Evolutionary conservation across 2,329 filamentous ascomycete species (phyloP), one percentile per base, ranked within the genome.

Genomic region (Diaporthe aspalathi): DNA sequence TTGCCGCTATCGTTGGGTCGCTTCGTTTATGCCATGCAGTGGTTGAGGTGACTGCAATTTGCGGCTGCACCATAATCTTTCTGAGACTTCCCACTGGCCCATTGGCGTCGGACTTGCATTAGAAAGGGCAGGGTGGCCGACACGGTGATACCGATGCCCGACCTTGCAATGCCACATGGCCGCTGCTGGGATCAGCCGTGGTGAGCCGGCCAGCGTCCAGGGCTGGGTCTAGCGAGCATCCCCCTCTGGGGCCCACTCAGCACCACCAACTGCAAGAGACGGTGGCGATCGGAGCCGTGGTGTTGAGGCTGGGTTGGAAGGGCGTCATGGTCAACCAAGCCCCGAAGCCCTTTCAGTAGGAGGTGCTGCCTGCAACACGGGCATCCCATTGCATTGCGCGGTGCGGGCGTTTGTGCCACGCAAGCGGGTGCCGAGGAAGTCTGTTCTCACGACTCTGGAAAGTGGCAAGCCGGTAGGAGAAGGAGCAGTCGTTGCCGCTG

Each of bases 101-200:
- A 50, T 43, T 68, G 67, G 65, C 65, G 40, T 63, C 70, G 70
- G 57, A 66, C 32, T 54, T 49, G 50, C 27, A 47, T 43, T 65
- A 43, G 16, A 69, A 57, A 60, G 43, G 71, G 68, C 53, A 71
- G 50, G 45, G 57, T 62, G 52, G 65, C 71, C 67, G 62, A 62
- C 20, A 47, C 71, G 71, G 71, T 70, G 70, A 70, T 70, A 67
- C 71, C 71, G 71, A 72, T 35, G 68, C 43, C 43, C 57, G 60
- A 67, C 68, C 60, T 67, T 67, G 49, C 38, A 54, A 53, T 56
- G 69, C 60, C 71, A 72, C 71, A 72, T 72, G 71, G 71, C 68
- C 50, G 29, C 45, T 56, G 24, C 71, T 53, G 40, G 71, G 71
- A 72, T 54, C 60, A 49, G 45, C 60, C n/a, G 40, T 67, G 20